Evolutionary conservation across 768 basidiomycete species (phyloP).

Genomic region (Tulasnella sp.): DNA sequence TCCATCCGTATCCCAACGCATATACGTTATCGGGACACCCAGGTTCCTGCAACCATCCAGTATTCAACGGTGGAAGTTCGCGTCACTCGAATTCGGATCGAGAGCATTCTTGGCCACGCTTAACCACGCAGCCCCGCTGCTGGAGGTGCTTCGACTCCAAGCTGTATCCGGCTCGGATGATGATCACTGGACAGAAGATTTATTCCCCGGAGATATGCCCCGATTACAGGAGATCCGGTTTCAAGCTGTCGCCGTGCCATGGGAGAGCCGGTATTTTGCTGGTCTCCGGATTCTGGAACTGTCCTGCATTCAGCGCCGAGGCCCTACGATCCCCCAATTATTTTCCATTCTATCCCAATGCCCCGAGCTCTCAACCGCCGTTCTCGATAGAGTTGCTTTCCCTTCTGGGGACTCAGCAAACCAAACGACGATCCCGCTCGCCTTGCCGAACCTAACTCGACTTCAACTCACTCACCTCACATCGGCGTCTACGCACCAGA

Average conservation of each 20-base stretch:
- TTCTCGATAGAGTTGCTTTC: neutral
- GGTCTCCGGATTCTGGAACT: neutral
- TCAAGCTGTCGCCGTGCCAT: neutral
- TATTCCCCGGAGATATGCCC: neutral
- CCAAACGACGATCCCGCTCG: neutral
- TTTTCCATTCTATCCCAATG: neutral
- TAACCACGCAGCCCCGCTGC: neutral
- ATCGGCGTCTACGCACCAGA: neutral
- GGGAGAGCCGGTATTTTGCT: neutral
- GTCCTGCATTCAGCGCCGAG: neutral
- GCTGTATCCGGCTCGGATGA: no score
- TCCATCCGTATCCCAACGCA: neutral
- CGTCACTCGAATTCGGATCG: neutral
- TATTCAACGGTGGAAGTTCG: neutral
- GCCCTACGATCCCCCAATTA: neutral
- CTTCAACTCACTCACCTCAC: neutral
- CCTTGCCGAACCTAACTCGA: neutral
- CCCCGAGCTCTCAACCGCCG: neutral
- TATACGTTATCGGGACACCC: no score
- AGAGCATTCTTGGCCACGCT: neutral
- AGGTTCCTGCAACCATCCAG: neutral
- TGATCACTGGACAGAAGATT: neutral
- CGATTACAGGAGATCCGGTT: neutral
- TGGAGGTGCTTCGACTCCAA: neutral
- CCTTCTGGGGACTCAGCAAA: neutral